These are phyloP conservation scores for Umbelopsis sp. DNA, from an alignment of 371 early-diverging fungal genomes.

Conservation along the genomic window DNA sequence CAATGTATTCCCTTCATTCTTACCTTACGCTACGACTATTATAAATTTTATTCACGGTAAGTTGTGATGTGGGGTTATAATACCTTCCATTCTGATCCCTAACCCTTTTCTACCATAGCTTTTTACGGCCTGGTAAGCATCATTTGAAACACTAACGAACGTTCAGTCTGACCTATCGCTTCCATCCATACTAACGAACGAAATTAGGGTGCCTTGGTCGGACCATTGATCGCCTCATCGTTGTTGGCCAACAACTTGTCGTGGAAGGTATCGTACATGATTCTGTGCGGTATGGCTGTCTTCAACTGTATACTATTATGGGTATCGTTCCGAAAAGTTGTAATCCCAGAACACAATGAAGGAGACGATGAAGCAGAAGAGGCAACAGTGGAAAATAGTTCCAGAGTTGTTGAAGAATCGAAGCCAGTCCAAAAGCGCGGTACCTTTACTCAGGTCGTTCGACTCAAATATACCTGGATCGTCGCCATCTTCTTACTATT, in stretches of 20 bases:
- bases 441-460: constrained; percentile 19
- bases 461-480: constrained; percentile 31
- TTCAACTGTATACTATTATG: constrained; percentile 16
- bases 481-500: constrained; percentile 31
- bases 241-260: constrained; percentile 20
- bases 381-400: neutral
- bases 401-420: constrained; percentile 16
- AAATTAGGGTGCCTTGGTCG: neutral
- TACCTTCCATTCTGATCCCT: neutral
- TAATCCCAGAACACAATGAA: neutral
- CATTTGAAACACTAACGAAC: neutral
- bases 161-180: neutral
- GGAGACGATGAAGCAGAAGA: neutral
- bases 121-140: neutral
- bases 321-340: neutral
- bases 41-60: constrained; percentile 43
- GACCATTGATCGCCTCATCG: constrained; percentile 1
- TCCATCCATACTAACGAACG: neutral
- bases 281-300: constrained; percentile 24
- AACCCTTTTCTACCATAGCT: neutral
- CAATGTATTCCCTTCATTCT: constrained; percentile 33
- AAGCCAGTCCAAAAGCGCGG: constrained; percentile 15
- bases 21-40: constrained; percentile 37
- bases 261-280: constrained; percentile 30
- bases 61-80: neutral